These are phyloP conservation scores for Termitomyces sp. DNA, from an alignment of 768 basidiomycete genomes.

Conservation along the genomic window DNA sequence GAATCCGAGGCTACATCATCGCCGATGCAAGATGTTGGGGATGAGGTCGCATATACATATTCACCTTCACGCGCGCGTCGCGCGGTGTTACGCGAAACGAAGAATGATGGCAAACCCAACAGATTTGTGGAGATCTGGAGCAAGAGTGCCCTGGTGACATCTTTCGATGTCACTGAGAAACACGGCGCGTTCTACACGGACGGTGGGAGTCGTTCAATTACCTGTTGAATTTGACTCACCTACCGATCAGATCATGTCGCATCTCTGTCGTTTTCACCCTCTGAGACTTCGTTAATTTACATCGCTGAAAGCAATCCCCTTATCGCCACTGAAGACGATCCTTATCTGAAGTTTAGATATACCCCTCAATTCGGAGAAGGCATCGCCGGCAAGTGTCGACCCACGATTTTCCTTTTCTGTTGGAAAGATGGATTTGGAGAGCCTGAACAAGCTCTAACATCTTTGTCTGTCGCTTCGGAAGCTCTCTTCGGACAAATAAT, in stretches of 20 bases:
- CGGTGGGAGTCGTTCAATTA: conserved; percentile 28
- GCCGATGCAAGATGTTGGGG: conserved; percentile 28
- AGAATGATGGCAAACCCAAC: conserved; percentile 35
- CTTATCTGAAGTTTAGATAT: conserved; percentile 45
- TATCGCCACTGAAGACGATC: conserved; percentile 21
- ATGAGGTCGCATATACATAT: conserved; percentile 32
- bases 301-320: conserved; percentile 47
- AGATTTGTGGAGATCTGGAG: conserved; percentile 60
- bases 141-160: conserved; percentile 34
- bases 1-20: conserved; percentile 15
- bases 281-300: conserved; percentile 50
- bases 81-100: conserved; percentile 40
- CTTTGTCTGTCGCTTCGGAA: conserved; percentile 11
- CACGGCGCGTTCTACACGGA: conserved; percentile 62
- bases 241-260: conserved; percentile 39
- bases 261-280: conserved; percentile 47
- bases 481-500: conserved; percentile 50
- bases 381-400: conserved; percentile 43
- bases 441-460: background rate
- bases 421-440: conserved; percentile 27
- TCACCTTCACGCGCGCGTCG: conserved; percentile 36
- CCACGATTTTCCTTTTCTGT: conserved; percentile 47
- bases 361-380: conserved; percentile 61
- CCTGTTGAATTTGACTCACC: background rate
- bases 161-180: conserved; percentile 48